Conservation (phyloP, 805 yeast genomes). For the Naumovozyma dairenensis region DNA sequence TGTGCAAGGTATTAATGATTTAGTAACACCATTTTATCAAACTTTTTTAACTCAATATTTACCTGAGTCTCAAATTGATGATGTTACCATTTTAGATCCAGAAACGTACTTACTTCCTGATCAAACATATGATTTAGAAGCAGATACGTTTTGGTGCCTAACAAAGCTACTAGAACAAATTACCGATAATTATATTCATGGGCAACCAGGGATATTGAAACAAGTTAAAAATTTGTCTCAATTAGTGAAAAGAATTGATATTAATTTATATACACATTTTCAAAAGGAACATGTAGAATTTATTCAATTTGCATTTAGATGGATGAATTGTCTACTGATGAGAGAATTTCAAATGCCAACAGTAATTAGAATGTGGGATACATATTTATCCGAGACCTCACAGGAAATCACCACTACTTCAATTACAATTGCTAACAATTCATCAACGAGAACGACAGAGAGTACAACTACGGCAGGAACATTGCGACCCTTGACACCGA, state of each 20-base stretch:
- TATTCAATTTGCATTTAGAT: conserved; percentile 88
- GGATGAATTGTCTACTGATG: conserved; percentile 98
- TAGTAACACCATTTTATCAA: conserved; percentile 87
- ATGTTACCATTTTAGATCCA: conserved; percentile 56
- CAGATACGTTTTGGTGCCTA: conserved; percentile 95
- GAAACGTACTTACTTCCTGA: conserved; percentile 42
- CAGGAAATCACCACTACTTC: conserved; percentile 29
- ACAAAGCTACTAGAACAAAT: conserved; percentile 86
- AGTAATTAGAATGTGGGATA: conserved; percentile 95
- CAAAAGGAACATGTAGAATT: conserved; percentile 81
- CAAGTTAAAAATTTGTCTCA: conserved; percentile 78
- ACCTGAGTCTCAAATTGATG: conserved; percentile 30
- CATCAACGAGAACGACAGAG: conserved; percentile 9
- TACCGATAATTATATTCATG: conserved; percentile 94
- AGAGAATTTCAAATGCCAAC: conserved; percentile 73
- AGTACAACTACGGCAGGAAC: conserved; percentile 2
- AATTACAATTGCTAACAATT: too few relatives aligned
- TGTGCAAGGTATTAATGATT: conserved; percentile 94
- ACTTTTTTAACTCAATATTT: conserved; percentile 67
- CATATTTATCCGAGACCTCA: conserved; percentile 63
- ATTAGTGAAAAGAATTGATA: conserved; percentile 71
- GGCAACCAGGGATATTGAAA: conserved; percentile 92
- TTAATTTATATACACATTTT: conserved; percentile 62
- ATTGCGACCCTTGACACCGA: conserved; percentile 18
- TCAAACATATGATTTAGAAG: conserved; percentile 66